Conservation (phyloP, 495 filamentous ascomycete species). For the Umbilicaria muhlenbergii region DNA sequence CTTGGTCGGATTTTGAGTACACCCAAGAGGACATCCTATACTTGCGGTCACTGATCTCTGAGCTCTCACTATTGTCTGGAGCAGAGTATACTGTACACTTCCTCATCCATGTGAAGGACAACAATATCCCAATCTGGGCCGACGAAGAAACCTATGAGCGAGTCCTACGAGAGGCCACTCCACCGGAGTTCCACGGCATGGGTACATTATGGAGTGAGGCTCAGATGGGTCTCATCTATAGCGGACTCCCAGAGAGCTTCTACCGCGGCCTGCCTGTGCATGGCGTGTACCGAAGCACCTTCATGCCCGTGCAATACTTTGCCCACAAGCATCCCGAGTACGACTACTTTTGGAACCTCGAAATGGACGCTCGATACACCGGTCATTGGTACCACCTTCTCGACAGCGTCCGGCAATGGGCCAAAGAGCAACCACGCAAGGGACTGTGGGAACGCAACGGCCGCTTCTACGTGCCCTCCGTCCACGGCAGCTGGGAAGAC, state of each 20-base stretch:
- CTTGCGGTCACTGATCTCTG: conserved; percentile 42
- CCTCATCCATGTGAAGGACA: conserved; percentile 50
- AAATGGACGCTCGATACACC: conserved; percentile 91
- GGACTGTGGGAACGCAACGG: conserved; percentile 86
- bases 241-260: conserved; percentile 60
- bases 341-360: conserved; percentile 97
- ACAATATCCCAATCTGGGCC: conserved; percentile 48
- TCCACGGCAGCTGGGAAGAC: conserved; percentile 84
- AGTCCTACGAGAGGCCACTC: conserved; percentile 55
- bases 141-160: conserved; percentile 45
- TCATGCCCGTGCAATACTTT: conserved; percentile 91
- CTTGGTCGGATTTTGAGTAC: conserved; percentile 45
- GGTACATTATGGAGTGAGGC: conserved; percentile 81
- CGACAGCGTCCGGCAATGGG: conserved; percentile 56
- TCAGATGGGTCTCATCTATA: conserved; percentile 81
- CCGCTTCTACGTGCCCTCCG: conserved; percentile 78
- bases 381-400: conserved; percentile 95
- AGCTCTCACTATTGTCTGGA: conserved; percentile 45
- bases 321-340: conserved; percentile 82
- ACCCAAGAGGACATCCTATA: conserved; percentile 35
- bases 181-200: conserved; percentile 76
- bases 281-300: conserved; percentile 78
- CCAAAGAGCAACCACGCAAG: conserved; percentile 71
- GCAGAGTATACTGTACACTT: conserved; percentile 50
- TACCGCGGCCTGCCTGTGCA: conserved; percentile 64